Conservation (phyloP, 148 eudicot genomes). For the Amaranthus palmeri region DNA sequence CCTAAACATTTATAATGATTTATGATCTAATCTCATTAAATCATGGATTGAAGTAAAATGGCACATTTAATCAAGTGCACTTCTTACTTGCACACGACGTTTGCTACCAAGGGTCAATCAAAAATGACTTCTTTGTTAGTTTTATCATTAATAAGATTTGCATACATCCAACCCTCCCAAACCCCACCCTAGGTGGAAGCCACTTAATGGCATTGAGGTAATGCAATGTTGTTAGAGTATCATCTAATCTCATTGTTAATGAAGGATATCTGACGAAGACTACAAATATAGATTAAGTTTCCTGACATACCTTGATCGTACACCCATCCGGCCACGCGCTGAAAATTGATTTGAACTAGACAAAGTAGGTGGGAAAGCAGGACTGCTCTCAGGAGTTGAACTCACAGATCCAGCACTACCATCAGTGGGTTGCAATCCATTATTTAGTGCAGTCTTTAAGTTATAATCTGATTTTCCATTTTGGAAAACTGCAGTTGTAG, state of each 20-base stretch:
- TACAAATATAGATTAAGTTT: conserved; percentile 9
- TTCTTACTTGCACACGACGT: no score
- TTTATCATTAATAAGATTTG: not conserved
- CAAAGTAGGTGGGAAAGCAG: conserved; percentile 72
- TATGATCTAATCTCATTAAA: no score
- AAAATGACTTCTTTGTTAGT: not conserved
- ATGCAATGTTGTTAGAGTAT: not conserved
- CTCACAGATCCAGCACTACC: conserved; percentile 41
- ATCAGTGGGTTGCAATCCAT: conserved; percentile 30
- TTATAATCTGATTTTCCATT: conserved; percentile 53
- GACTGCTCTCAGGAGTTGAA: conserved; percentile 44
- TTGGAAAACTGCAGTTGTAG: conserved; percentile 53
- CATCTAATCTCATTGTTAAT: not conserved
- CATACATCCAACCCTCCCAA: no score
- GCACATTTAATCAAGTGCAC: no score
- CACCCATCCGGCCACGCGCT: conserved; percentile 79
- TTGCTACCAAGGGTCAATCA: no score
- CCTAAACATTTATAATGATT: no score
- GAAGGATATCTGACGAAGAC: not conserved
- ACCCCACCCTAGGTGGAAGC: no score
- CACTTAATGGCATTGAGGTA: no score
- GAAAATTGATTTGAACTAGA: conserved; percentile 79
- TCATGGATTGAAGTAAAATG: no score
- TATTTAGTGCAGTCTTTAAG: conserved; percentile 43
- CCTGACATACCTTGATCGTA: conserved; percentile 66